Base-by-base conservation (phyloP, 768 basidiomycete species). In the Lanmaoa rubissima region DNA sequence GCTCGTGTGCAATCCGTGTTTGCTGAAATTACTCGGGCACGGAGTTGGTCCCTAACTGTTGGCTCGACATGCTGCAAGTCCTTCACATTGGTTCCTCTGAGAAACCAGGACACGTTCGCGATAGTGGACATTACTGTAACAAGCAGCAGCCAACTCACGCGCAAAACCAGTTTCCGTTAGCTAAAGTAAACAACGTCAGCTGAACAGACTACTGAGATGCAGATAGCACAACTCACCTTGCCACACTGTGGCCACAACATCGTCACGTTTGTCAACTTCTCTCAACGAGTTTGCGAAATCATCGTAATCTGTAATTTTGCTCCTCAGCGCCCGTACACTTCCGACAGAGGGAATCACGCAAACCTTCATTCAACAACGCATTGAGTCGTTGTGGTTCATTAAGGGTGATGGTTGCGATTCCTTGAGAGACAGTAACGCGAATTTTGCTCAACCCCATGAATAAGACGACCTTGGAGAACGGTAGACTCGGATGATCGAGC, bases 81-180 rank as follows among this genome's bases (percentile, higher is more conserved):
- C 62, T 75, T 80, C 14, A 86, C 82, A 62, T 84, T 74, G 4
- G 86, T 86, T 5, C 86, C 87, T 19, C 87, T 88, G 59, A 36
- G 32, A 38, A 49, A 42, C 11, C 43, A 24, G 35, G 31, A 6
- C 36, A 57, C 34, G 52, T 55, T 16, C 36, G 48, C 21, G 9
- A 46, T 38, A 5, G 10, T 17, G 49, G 34, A 19, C 45, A 48
- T 32, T 32, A 17, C 34, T 6, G 36, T 31, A 5, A 12, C n/a
- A 16, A 41, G n/a, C 26, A 41, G 47, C 54, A 41, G 34, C 5
- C 17, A 24, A 71, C 85, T 65, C 66, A 88, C 87, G 87, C 80
- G 74, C 85, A 89, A 69, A 89, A 88, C 86, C 86, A 88, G 58
- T 76, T 80, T 3, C 87, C 87, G 35, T 75, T 84, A 11, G 84